These are phyloP conservation scores for Fusarium annulatum DNA, from an alignment of 2,329 filamentous ascomycete species.

Conservation along the genomic window DNA sequence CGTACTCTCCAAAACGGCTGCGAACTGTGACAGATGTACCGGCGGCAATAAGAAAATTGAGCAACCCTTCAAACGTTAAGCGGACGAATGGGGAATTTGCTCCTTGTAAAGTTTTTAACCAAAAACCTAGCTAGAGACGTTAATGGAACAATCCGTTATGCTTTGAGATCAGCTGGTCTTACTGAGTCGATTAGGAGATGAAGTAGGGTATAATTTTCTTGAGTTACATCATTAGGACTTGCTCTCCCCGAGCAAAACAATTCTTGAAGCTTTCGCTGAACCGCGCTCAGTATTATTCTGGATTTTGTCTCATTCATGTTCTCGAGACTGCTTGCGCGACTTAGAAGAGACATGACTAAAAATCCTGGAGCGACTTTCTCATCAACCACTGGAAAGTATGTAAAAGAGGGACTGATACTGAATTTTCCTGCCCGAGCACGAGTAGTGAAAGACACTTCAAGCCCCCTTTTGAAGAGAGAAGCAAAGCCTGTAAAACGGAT, in stretches of 20 bases:
- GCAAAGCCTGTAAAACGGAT: rapidly evolving
- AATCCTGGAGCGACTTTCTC: rapidly evolving
- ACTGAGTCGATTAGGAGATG: neutral
- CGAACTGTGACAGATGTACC: neutral
- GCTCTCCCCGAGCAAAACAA: neutral
- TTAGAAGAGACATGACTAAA: rapidly evolving
- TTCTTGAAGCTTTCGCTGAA: rapidly evolving
- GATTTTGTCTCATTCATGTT: rapidly evolving
- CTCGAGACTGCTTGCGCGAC: rapidly evolving
- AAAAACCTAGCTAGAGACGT: rapidly evolving
- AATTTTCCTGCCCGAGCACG: rapidly evolving
- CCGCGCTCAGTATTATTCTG: rapidly evolving
- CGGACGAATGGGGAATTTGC: neutral
- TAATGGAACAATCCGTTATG: rapidly evolving
- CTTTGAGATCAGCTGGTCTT: rapidly evolving
- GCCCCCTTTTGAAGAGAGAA: rapidly evolving
- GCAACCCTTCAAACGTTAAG: rapidly evolving
- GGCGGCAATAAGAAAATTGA: neutral
- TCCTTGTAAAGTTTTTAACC: rapidly evolving
- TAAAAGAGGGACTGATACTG: neutral
- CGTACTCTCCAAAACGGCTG: rapidly evolving
- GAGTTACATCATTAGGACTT: neutral
- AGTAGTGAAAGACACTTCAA: neutral
- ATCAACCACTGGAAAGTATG: neutral
- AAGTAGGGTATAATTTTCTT: rapidly evolving